phyloP scores from a whole-genome alignment of 202 grass and related monocot genomes.

The Setaria italica region DNA sequence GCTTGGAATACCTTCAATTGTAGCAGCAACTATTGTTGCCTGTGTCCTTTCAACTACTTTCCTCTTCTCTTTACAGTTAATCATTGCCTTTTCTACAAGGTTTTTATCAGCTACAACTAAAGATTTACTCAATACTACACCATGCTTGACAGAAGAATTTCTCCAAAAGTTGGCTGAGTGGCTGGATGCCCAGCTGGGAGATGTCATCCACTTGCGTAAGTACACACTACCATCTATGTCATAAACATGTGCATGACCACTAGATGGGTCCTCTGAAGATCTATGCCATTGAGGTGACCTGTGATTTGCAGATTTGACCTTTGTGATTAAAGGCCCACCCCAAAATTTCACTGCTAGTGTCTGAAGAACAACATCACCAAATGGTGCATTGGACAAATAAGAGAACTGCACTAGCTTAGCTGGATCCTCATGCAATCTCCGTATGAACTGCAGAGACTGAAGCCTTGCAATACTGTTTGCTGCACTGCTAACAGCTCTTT shows the following conservation, averaged over 20 bases:
- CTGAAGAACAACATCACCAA: constrained; percentile 91
- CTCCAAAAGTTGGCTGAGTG: constrained; percentile 84
- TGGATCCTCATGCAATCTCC: constrained; percentile 83
- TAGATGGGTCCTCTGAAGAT: constrained; percentile 68
- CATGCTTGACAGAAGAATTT: constrained; percentile 70
- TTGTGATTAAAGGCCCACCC: constrained; percentile 73
- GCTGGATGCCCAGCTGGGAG: constrained; percentile 76
- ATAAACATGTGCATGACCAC: constrained; percentile 58
- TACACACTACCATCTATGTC: constrained; percentile 94
- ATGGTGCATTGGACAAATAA: constrained; percentile 71
- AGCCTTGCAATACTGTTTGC: constrained; percentile 88
- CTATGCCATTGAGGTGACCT: constrained; percentile 52
- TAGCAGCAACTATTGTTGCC: constrained; percentile 93
- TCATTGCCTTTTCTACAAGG: constrained; percentile 79
- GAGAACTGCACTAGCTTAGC: constrained; percentile 88
- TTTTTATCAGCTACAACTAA: constrained; percentile 89
- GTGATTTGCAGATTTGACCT: constrained; percentile 55
- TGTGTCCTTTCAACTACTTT: constrained; percentile 81
- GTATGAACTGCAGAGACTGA: constrained; percentile 90
- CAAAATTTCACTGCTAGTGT: constrained; percentile 91
- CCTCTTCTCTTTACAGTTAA: constrained; percentile 81
- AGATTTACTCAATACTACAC: constrained; percentile 84
- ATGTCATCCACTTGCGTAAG: constrained; percentile 92
- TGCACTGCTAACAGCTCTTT: constrained; percentile 76
- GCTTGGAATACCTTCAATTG: constrained; percentile 97